A percentile compares a stretch with the other conserved stretches of the same genome.
Conservation (phyloP, 495 filamentous ascomycete species). For the Cercophora sp. region DNA sequence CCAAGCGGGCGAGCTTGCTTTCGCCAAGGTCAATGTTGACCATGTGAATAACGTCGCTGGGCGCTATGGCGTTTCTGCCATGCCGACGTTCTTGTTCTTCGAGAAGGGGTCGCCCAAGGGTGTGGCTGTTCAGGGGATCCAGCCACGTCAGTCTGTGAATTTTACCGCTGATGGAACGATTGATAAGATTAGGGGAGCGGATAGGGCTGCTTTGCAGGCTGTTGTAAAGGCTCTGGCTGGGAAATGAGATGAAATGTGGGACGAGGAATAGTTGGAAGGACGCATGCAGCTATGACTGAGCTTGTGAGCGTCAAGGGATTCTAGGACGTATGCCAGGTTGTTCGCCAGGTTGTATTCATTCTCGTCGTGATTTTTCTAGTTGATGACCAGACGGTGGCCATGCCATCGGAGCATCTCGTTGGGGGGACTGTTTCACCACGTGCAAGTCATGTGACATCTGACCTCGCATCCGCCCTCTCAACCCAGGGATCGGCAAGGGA, state of each 20-base stretch:
- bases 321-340: no score
- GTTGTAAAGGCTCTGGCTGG: constrained; percentile 8
- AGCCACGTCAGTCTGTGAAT: not conserved
- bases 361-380: no score
- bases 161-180: constrained; percentile 3
- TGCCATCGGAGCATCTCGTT: no score
- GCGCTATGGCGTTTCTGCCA: constrained; percentile 48
- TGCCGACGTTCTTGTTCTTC: constrained; percentile 85
- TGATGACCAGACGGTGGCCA: no score
- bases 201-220: constrained; percentile 6
- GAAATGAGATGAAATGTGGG: not conserved
- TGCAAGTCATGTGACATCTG: no score
- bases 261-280: no score
- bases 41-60: constrained; percentile 42
- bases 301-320: no score
- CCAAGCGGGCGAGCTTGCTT: constrained; percentile 41
- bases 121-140: not conserved
- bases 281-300: no score
- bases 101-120: constrained; percentile 57
- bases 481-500: no score
- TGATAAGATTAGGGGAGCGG: not conserved
- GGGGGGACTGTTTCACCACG: no score
- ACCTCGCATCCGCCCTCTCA: no score
- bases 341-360: no score
- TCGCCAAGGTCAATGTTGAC: constrained; percentile 58